phyloP scores from a whole-genome alignment of 2,329 filamentous ascomycete genomes.

The Ustilaginoidea virens region DNA sequence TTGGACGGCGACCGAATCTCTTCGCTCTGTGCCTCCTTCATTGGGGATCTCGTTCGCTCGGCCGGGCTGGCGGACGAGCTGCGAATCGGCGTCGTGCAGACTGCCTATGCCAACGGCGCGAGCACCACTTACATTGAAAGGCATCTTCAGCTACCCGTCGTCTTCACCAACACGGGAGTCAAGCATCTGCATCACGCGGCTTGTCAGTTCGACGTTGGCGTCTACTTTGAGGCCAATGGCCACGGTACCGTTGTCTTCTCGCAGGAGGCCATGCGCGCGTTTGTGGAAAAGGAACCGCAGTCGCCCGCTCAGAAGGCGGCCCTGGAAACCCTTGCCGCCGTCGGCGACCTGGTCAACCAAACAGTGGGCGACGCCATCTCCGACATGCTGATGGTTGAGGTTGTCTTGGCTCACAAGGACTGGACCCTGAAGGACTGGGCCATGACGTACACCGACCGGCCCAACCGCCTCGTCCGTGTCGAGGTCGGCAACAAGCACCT shows the following conservation, averaged over 20 bases:
- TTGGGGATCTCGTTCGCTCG: slow-evolving; percentile 70
- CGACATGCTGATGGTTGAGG: slow-evolving; percentile 90
- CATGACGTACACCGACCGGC: slow-evolving; percentile 81
- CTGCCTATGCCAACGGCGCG: slow-evolving; percentile 92
- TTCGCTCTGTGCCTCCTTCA: slow-evolving; percentile 83
- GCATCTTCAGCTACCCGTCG: slow-evolving; percentile 73
- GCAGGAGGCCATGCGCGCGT: slow-evolving; percentile 61
- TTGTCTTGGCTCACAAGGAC: slow-evolving; percentile 85
- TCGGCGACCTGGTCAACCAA: slow-evolving; percentile 92
- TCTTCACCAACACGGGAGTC: slow-evolving; percentile 89
- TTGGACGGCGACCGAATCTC: slow-evolving; percentile 95
- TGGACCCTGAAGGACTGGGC: slow-evolving; percentile 90
- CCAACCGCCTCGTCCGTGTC: slow-evolving; percentile 87
- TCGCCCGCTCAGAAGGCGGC: slow-evolving; percentile 86
- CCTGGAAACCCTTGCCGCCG: slow-evolving; percentile 66
- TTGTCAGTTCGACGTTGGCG: slow-evolving; percentile 82
- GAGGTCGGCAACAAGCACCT: slow-evolving; percentile 77
- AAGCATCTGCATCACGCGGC: slow-evolving; percentile 98
- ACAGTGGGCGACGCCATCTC: slow-evolving; percentile 92
- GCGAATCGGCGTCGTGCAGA: slow-evolving; percentile 89
- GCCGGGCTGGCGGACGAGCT: slow-evolving; percentile 67
- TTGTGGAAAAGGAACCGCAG: slow-evolving; percentile 67
- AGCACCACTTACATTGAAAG: slow-evolving; percentile 86
- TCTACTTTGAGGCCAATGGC: slow-evolving; percentile 98
- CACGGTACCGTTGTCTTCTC: slow-evolving; percentile 96